A percentile compares a stretch with the other conserved stretches of the same genome.
These are phyloP conservation scores for Phyllosticta capitalensis DNA, from an alignment of 2,329 filamentous ascomycete species.

Conservation along the genomic window DNA sequence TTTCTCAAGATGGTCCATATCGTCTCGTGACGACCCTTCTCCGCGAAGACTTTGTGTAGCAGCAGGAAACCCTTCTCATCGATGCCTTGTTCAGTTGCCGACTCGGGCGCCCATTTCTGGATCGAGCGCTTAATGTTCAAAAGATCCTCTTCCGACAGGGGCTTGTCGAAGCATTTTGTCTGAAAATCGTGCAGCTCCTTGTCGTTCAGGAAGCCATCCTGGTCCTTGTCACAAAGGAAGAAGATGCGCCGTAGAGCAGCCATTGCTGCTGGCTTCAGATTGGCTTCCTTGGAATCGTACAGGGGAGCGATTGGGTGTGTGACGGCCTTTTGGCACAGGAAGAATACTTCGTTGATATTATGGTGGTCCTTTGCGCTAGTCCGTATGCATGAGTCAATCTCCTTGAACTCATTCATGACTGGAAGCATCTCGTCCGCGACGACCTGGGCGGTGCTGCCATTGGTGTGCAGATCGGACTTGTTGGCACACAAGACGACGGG, in stretches of 20 bases:
- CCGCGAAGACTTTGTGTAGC: slow-evolving; percentile 90
- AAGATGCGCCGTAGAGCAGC: slow-evolving; percentile 84
- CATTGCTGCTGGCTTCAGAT: slow-evolving; percentile 81
- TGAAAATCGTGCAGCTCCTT: slow-evolving; percentile 88
- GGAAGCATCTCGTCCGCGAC: slow-evolving; percentile 96
- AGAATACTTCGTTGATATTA: slow-evolving; percentile 92
- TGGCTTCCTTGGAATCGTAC: slow-evolving; percentile 84
- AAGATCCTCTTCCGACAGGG: slow-evolving; percentile 69
- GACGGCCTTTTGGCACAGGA: slow-evolving; percentile 95
- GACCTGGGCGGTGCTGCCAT: slow-evolving; percentile 69
- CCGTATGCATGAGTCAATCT: slow-evolving; percentile 95
- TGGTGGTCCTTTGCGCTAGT: slow-evolving; percentile 85
- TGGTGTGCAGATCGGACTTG: slow-evolving; percentile 79
- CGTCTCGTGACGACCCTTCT: slow-evolving; percentile 95
- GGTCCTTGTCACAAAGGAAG: slow-evolving; percentile 92
- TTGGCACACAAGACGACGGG: slow-evolving; percentile 95
- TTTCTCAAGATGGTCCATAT: slow-evolving; percentile 95
- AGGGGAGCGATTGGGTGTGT: slow-evolving; percentile 93
- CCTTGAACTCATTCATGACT: slow-evolving; percentile 96
- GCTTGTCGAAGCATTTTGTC: slow-evolving; percentile 81
- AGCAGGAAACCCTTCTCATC: slow-evolving; percentile 76
- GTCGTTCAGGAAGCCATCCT: slow-evolving; percentile 86
- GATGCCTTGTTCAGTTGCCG: slow-evolving; percentile 61
- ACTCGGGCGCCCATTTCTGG: slow-evolving; percentile 54
- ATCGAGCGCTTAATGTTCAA: slow-evolving; percentile 87